phyloP scores from a whole-genome alignment of 352 stramenopile species.

The Phytophthora multivora region DNA sequence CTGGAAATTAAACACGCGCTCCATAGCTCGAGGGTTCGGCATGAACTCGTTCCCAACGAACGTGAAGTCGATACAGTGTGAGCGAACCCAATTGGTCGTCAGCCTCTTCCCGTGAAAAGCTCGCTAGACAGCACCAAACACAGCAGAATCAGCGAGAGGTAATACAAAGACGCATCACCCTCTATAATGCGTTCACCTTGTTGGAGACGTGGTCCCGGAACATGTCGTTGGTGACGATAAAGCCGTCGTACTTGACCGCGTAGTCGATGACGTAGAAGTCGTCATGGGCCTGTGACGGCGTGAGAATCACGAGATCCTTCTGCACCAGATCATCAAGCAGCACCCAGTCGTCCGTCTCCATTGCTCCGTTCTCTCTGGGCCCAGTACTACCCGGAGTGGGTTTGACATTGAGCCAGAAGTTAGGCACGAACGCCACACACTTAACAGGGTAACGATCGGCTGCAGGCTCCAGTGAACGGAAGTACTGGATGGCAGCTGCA shows the following conservation, averaged over 20 bases:
- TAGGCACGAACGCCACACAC: constrained; percentile 79
- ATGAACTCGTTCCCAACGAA: constrained; percentile 91
- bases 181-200: constrained; percentile 40
- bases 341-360: constrained; percentile 53
- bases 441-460: constrained; percentile 45
- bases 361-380: constrained; percentile 41
- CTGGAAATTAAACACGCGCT: constrained; percentile 57
- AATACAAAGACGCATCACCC: background rate
- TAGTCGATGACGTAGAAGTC: constrained; percentile 94
- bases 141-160: background rate
- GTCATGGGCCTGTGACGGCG: constrained; percentile 86
- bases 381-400: constrained; percentile 22
- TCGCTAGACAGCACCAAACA: constrained; percentile 36
- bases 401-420: constrained; percentile 85
- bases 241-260: constrained; percentile 84
- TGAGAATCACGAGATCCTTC: constrained; percentile 72
- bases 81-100: constrained; percentile 63
- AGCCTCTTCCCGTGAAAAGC: constrained; percentile 69
- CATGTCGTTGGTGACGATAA: constrained; percentile 93
- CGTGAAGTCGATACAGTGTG: constrained; percentile 87
- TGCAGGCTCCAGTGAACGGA: constrained; percentile 40
- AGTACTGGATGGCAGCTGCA: constrained; percentile 68
- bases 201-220: constrained; percentile 89
- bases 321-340: constrained; percentile 63
- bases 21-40: constrained; percentile 87